Evolutionary conservation across 495 filamentous ascomycete genomes (phyloP).

Genomic region (Poronia punctata): DNA sequence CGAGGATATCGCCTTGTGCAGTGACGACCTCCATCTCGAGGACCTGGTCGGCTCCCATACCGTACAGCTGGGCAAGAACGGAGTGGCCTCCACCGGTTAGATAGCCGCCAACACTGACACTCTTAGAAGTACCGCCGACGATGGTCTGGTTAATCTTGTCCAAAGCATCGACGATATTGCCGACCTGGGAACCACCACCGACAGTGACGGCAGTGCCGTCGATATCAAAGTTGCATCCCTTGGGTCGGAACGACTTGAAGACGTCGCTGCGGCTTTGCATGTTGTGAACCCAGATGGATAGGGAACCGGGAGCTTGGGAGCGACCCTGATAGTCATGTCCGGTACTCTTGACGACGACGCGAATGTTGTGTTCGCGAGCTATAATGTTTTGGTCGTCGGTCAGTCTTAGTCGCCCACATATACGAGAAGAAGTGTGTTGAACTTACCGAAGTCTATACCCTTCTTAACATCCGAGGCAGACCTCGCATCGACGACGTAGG

Average conservation of each 20-base stretch:
- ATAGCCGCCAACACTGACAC: conserved; percentile 45
- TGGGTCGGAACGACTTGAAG: conserved; percentile 29
- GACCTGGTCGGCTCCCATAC: conserved; percentile 55
- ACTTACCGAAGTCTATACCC: conserved; percentile 32
- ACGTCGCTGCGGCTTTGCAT: conserved; percentile 30
- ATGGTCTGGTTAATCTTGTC: conserved; percentile 26
- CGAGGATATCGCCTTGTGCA: conserved; percentile 44
- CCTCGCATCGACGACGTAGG: conserved; percentile 39
- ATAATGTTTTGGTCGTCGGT: neutral
- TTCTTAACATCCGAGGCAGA: conserved; percentile 31
- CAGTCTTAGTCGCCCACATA: conserved; percentile 1
- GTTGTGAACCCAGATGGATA: conserved; percentile 45
- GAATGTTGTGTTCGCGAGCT: conserved; percentile 46
- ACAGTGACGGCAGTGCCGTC: conserved; percentile 27
- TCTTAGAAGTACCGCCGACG: conserved; percentile 25
- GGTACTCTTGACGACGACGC: conserved; percentile 55
- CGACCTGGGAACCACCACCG: conserved; percentile 26
- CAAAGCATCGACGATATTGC: conserved; percentile 21
- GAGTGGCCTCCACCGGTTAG: conserved; percentile 56
- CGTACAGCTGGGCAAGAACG: conserved; percentile 45
- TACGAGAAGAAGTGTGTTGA: conserved; percentile 5
- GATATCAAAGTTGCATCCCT: conserved; percentile 27
- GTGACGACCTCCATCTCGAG: conserved; percentile 57
- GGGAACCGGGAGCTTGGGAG: conserved; percentile 37
- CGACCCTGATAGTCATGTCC: conserved; percentile 55